phyloP scores from a whole-genome alignment of 176 grass and related monocot genomes.

The Oryza meyeriana region DNA sequence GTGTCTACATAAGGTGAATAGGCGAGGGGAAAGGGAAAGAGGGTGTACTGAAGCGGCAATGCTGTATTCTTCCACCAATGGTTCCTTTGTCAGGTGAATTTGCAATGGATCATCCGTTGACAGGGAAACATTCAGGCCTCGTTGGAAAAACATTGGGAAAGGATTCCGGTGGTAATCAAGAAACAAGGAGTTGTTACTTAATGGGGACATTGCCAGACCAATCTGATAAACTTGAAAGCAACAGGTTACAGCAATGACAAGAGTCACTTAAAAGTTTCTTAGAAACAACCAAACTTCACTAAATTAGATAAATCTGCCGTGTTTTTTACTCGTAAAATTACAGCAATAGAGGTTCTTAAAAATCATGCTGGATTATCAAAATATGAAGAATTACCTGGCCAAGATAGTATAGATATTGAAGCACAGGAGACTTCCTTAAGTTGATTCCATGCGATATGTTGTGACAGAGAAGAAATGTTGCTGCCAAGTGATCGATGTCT shows the following conservation, averaged over 20 bases:
- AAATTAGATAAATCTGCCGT: neutral
- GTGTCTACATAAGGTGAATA: neutral
- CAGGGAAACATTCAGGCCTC: conserved; percentile 89
- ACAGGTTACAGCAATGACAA: conserved; percentile 9
- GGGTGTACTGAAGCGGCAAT: conserved; percentile 89
- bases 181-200: conserved; percentile 97
- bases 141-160: conserved; percentile 81
- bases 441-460: conserved; percentile 97
- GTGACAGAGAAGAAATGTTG: conserved; percentile 84
- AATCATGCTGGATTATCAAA: conserved; percentile 8
- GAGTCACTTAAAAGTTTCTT: conserved; percentile 8
- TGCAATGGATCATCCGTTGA: conserved; percentile 99
- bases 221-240: conserved; percentile 64
- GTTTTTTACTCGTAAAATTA: neutral
- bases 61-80: conserved; percentile 99
- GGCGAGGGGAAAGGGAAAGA: conserved; percentile 16
- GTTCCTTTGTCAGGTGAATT: conserved; percentile 99
- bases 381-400: conserved; percentile 59
- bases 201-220: conserved; percentile 91
- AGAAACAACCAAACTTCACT: conserved; percentile 1
- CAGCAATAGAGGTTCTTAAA: neutral
- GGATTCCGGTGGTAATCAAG: conserved; percentile 98
- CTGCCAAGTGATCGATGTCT: conserved; percentile 86
- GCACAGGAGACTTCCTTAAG: conserved; percentile 92
- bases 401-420: conserved; percentile 98